Percentiles rank a stretch among this genome's conserved stretches.
Conservation (phyloP, 73 alveolate genomes). For the Paramecium primaurelia region DNA sequence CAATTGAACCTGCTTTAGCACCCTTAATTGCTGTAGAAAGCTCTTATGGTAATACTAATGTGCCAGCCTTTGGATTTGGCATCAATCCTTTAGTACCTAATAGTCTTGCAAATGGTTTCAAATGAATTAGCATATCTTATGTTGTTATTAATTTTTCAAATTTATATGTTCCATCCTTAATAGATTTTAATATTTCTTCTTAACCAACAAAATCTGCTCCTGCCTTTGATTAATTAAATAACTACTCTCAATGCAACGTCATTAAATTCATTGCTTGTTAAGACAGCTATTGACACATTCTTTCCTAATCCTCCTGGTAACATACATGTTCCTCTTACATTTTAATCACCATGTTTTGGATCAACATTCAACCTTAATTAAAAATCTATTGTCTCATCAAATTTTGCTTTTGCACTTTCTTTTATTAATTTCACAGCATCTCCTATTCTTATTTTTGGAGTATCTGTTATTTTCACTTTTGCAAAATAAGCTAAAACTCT, state of each 20-base stretch:
- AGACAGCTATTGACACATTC: conserved; percentile 61
- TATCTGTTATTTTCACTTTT: neutral
- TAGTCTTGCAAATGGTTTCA: conserved; percentile 72
- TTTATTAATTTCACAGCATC: conserved; percentile 37
- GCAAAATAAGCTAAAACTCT: neutral
- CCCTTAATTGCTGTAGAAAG: conserved; percentile 54
- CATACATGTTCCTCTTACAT: conserved; percentile 75
- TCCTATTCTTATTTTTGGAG: neutral
- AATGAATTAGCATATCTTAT: conserved; percentile 54
- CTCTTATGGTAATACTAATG: conserved; percentile 61
- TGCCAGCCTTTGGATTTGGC: conserved; percentile 83
- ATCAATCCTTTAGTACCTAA: conserved; percentile 84
- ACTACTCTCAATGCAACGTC: conserved; percentile 41
- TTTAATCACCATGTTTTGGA: conserved; percentile 74
- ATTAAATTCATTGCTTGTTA: conserved; percentile 50
- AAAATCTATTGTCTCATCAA: conserved; percentile 66
- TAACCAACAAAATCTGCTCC: conserved; percentile 80
- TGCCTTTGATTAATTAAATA: conserved; percentile 19
- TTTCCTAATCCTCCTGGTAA: conserved; percentile 77
- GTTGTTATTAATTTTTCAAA: conserved; percentile 77
- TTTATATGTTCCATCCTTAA: conserved; percentile 66
- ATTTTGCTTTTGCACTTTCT: conserved; percentile 40
- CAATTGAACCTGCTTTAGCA: conserved; percentile 66
- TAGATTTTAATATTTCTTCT: conserved; percentile 16
- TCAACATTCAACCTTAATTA: conserved; percentile 68